phyloP scores from a whole-genome alignment of 805 yeast genomes.

The Scheffersomyces coipomensis region DNA sequence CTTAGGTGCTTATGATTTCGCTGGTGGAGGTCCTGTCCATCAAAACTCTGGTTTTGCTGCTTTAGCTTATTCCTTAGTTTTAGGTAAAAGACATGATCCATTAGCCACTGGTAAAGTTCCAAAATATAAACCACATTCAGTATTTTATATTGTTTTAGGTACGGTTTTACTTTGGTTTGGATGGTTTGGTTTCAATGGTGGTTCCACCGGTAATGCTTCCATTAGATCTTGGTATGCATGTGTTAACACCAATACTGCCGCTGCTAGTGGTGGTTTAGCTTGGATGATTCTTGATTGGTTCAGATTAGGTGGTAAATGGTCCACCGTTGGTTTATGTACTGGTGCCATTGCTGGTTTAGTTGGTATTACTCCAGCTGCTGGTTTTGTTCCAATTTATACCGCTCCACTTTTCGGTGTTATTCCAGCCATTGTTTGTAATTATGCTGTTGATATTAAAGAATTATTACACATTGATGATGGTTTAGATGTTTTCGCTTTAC shows the following conservation, averaged over 20 bases:
- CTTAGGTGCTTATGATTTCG: constrained; percentile 90
- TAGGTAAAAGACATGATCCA: constrained; percentile 92
- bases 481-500: constrained; percentile 89
- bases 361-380: constrained; percentile 96
- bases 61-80: constrained; percentile 83
- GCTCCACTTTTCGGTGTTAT: constrained; percentile 81
- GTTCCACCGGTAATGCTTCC: constrained; percentile 91
- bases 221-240: constrained; percentile 94
- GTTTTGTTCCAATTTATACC: constrained; percentile 89
- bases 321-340: constrained; percentile 89
- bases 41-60: constrained; percentile 94
- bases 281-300: constrained; percentile 92
- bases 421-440: constrained; percentile 76
- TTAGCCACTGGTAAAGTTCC: constrained; percentile 69
- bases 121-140: constrained; percentile 91
- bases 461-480: constrained; percentile 84
- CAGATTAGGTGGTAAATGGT: constrained; percentile 86
- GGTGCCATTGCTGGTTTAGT: constrained; percentile 95
- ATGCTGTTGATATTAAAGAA: constrained; percentile 78
- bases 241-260: constrained; percentile 91
- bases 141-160: constrained; percentile 86
- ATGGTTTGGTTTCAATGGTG: constrained; percentile 99
- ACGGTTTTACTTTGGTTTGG: constrained; percentile 97
- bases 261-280: constrained; percentile 87
- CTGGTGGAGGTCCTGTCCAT: constrained; percentile 99